Base-by-base conservation (phyloP, 805 yeast genomes). In the Wickerhamiella brachini region DNA sequence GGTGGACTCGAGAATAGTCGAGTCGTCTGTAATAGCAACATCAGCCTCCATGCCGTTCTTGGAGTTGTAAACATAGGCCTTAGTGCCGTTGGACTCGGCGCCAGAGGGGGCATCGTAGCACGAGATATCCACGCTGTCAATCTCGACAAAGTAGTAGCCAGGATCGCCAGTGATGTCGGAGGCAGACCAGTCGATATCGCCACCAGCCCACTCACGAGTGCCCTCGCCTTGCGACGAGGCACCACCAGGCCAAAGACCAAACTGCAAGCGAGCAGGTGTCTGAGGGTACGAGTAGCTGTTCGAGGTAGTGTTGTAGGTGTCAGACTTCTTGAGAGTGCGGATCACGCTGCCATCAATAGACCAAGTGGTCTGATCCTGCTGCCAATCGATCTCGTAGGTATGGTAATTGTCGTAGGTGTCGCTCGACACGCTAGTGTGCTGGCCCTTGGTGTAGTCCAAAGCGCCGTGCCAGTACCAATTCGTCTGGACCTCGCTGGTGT, bases 191-290 rank as follows among this genome's bases (percentile, higher is more conserved):
- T 85, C 72, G 54, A 89, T 79, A 26, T 56, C 71, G 69, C 97
- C 97, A 68, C 95, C 95, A 38, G 95, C 85, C 89, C 89, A 82
- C 54, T 72, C 74, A 52, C 78, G 71, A n/a, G 88, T 83, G 45
- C 88, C 89, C 55, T 64, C 69, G 3, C 72, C 70, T 58, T 78
- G 78, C 44, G 56, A 41, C 24, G 76, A 60, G 56, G 66, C 72
- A 38, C 80, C 80, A 49, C 75, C 80, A 41, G 79, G 77, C 80
- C 80, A 76, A 49, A 72, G 52, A 24, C 79, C 77, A 49, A 74
- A 68, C 68, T 86, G 93, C 50, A 89, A 69, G 62, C 90, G 77
- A n/a, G 86, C 82, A 48, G 97, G 97, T 24, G 89, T 72, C 70
- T 89, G 95, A 45, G 97, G 97, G 68, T 76, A 89, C 18, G 88